Evolutionary conservation across 495 filamentous ascomycete genomes (phyloP).

Genomic region (Aspergillus nidulans): DNA sequence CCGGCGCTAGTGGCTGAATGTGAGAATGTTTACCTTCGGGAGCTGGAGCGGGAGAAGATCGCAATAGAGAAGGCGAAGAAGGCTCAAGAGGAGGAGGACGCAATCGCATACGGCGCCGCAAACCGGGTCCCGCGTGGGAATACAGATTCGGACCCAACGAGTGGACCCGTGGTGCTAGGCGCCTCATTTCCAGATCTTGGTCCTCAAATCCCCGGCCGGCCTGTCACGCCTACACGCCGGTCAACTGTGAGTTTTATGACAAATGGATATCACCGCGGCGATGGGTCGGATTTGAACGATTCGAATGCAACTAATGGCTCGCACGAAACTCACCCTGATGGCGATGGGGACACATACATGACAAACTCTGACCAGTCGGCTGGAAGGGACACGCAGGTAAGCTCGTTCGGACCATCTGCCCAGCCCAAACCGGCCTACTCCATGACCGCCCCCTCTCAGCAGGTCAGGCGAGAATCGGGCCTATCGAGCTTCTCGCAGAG

Average conservation of each 20-base stretch:
- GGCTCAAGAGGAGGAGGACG: slow-evolving; percentile 38
- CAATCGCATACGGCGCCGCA: slow-evolving; percentile 21
- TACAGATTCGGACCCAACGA: slow-evolving; percentile 40
- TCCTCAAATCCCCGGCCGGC: slow-evolving; percentile 35
- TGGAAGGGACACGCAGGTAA: slow-evolving; percentile 38
- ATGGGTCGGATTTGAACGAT: slow-evolving; percentile 46
- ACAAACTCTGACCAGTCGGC: slow-evolving; percentile 42
- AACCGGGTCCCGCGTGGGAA: slow-evolving; percentile 43
- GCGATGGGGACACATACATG: slow-evolving; percentile 53
- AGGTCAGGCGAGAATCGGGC: slow-evolving; percentile 46
- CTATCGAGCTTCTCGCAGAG: slow-evolving; percentile 59
- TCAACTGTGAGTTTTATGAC: slow-evolving; percentile 47
- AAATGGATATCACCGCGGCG: slow-evolving; percentile 45
- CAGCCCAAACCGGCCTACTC: slow-evolving; percentile 47
- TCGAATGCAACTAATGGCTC: slow-evolving; percentile 60
- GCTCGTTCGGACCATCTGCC: slow-evolving; percentile 51
- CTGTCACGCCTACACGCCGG: slow-evolving; percentile 47
- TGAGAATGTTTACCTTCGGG: slow-evolving; percentile 69
- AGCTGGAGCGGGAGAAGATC: slow-evolving; percentile 64
- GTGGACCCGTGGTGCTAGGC: slow-evolving; percentile 59
- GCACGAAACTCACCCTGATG: slow-evolving; percentile 50
- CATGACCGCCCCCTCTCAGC: slow-evolving; percentile 49
- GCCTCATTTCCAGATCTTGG: slow-evolving; percentile 47
- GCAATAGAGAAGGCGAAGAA: slow-evolving; percentile 57
- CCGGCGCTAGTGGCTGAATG: slow-evolving; percentile 64